Percentiles rank a stretch among this genome's conserved stretches.
Conservation (phyloP, 495 filamentous ascomycete species). For the Penicillium desertorum region DNA sequence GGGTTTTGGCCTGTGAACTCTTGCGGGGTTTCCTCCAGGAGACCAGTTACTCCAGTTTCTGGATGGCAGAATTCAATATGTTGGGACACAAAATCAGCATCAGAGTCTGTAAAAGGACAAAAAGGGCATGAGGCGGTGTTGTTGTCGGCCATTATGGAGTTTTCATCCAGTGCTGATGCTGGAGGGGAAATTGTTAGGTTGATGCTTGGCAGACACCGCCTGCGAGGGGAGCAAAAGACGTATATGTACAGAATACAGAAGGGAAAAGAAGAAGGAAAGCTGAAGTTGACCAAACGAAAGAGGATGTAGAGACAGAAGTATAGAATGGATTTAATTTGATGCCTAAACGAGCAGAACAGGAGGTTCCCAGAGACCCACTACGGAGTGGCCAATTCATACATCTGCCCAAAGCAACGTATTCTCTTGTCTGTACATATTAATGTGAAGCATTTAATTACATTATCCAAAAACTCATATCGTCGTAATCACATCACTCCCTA, state of each 20-base stretch:
- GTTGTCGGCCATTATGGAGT: slow-evolving; percentile 25
- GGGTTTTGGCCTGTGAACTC: not conserved
- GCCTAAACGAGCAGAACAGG: not conserved
- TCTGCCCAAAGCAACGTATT: not conserved
- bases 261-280: not conserved
- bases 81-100: slow-evolving; percentile 49
- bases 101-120: slow-evolving; percentile 53
- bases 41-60: slow-evolving; percentile 38
- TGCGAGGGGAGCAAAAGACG: not conserved
- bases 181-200: not conserved
- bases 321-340: slow-evolving; percentile 3
- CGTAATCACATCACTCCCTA: not conserved
- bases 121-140: slow-evolving; percentile 47
- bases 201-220: not conserved
- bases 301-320: not conserved
- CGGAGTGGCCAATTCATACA: not conserved
- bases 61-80: slow-evolving; percentile 58
- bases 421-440: not conserved
- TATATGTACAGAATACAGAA: not conserved
- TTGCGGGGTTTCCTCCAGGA: not conserved
- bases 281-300: not conserved
- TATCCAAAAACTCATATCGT: not conserved
- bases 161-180: slow-evolving; percentile 1
- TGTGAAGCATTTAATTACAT: not conserved
- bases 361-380: slow-evolving; percentile 1